A percentile compares a stretch with the other conserved stretches of the same genome.
Conservation (phyloP, 768 basidiomycete species). For the Gloeostereum incarnatum region DNA sequence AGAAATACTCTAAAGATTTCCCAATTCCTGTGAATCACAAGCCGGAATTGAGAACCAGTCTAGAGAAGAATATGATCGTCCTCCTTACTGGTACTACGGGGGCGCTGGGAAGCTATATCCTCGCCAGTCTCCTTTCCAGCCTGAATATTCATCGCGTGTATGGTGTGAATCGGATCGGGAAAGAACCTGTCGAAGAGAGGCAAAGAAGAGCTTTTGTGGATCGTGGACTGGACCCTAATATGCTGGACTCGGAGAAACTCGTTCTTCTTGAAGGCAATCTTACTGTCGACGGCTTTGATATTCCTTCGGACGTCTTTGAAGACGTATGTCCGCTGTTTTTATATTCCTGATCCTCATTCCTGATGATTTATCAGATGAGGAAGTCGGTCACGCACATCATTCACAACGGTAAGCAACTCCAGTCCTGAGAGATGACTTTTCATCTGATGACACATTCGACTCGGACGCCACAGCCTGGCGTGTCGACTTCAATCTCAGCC, state of each 20-base stretch:
- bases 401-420: constrained; percentile 17
- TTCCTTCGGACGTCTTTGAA: constrained; percentile 14
- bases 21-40: too few species aligned
- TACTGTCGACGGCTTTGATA: constrained; percentile 17
- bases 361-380: constrained; percentile 6
- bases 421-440: background rate
- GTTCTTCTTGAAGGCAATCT: constrained; percentile 27
- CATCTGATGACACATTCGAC: background rate
- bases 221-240: constrained; percentile 17
- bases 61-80: constrained; percentile 3
- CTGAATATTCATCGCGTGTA: constrained; percentile 11
- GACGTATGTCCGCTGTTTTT: constrained; percentile 15
- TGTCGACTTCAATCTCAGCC: constrained; percentile 22
- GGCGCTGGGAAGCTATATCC: constrained; percentile 15
- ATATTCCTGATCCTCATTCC: too few species aligned
- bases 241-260: constrained; percentile 21
- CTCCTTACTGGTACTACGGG: constrained; percentile 23
- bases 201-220: constrained; percentile 22
- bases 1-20: constrained; percentile 7
- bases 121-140: constrained; percentile 10
- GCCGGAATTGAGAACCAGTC: background rate
- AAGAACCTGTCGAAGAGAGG: constrained; percentile 10
- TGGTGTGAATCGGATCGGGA: constrained; percentile 10
- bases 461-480: constrained; percentile 22
- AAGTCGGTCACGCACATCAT: constrained; percentile 17